These are phyloP conservation scores for Pythium oligandrum DNA, from an alignment of 352 stramenopile genomes.

Conservation along the genomic window DNA sequence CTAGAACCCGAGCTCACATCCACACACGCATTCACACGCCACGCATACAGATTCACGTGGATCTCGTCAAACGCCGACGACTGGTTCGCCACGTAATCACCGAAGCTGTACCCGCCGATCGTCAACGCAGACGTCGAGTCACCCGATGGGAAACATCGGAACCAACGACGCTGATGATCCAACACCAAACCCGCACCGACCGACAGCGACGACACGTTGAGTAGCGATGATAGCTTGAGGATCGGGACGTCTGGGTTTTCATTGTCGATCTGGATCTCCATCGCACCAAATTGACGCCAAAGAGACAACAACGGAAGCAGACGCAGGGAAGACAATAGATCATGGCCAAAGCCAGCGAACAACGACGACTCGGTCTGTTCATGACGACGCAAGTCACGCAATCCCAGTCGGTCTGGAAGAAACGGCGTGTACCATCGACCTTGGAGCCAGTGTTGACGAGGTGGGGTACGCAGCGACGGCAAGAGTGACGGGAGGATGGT, in stretches of 20 bases:
- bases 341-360: no score
- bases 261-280: slow-evolving; percentile 1
- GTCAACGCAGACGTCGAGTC: slow-evolving; percentile 3
- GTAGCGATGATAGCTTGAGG: slow-evolving; percentile 1
- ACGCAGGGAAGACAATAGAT: no score
- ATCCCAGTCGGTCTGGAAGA: no score
- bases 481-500: no score
- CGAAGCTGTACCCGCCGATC: slow-evolving; percentile 2
- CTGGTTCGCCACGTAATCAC: slow-evolving; percentile 7
- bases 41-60: slow-evolving; percentile 9
- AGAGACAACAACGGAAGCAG: slow-evolving; percentile 8
- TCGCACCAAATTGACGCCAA: slow-evolving; percentile 2
- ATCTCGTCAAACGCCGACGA: background rate
- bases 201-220: background rate
- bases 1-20: no score
- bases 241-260: background rate
- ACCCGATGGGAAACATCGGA: slow-evolving; percentile 5
- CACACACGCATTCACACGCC: background rate
- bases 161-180: slow-evolving; percentile 7
- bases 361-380: no score
- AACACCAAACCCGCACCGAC: slow-evolving; percentile 1
- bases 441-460: no score
- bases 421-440: no score
- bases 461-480: no score
- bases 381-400: no score